Evolutionary conservation across 345 rosid species (phyloP).

Genomic region (Citrus medica): DNA sequence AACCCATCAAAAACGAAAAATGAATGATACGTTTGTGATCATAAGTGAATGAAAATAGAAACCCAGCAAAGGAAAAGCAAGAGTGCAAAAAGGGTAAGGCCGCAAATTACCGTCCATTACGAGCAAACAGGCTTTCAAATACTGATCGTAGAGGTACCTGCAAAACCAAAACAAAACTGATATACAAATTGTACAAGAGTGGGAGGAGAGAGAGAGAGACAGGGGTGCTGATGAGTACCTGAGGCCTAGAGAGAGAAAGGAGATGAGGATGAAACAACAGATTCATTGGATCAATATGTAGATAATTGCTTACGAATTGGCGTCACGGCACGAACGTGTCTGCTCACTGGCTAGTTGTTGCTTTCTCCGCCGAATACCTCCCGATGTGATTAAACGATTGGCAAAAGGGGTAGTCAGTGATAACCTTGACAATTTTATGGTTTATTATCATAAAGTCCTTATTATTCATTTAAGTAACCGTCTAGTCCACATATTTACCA

Average conservation of each 20-base stretch:
- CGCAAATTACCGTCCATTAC: slow-evolving; percentile 54
- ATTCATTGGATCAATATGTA: not conserved
- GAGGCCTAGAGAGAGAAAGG: slow-evolving; percentile 12
- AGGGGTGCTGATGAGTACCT: not conserved
- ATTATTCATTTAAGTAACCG: too few species aligned
- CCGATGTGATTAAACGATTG: too few species aligned
- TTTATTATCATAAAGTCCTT: not conserved
- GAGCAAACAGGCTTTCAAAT: slow-evolving; percentile 20
- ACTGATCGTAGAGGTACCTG: slow-evolving; percentile 44
- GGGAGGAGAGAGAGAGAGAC: not conserved
- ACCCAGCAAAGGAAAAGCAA: not conserved
- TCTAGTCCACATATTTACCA: too few species aligned
- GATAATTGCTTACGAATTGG: not conserved
- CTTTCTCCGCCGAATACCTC: not conserved
- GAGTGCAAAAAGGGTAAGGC: not conserved
- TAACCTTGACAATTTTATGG: not conserved
- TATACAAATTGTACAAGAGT: not conserved
- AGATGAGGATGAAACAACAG: slow-evolving; percentile 9
- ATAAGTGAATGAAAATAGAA: not conserved
- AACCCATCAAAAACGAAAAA: not conserved
- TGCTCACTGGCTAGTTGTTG: too few species aligned
- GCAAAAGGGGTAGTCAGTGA: not conserved
- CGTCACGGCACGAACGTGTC: not conserved
- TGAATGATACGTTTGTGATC: not conserved
- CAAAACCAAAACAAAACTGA: not conserved